A percentile compares a stretch with the other conserved stretches of the same genome.
Conservation (phyloP, 163 green algal species). For the Chlorella variabilis region DNA sequence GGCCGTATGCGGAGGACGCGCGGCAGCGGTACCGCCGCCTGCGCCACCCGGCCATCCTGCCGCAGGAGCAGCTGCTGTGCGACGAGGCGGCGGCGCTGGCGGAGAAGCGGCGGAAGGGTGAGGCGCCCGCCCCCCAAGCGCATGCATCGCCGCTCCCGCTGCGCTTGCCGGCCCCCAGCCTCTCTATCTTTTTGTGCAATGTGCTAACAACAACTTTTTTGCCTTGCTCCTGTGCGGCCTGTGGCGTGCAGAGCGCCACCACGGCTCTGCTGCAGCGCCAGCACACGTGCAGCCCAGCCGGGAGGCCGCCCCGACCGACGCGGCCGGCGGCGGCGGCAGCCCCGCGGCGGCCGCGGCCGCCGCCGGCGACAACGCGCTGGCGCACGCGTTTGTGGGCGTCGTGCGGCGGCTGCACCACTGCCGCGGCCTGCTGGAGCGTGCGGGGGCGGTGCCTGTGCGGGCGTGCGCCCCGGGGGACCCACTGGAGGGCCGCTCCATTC, state of each 20-base stretch:
- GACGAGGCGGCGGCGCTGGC: conserved; percentile 13
- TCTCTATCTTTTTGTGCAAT: no score
- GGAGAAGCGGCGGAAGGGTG: neutral
- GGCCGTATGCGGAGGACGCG: conserved; percentile 27
- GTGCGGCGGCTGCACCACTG: conserved; percentile 29
- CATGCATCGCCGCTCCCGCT: no score
- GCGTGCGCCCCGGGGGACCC: neutral
- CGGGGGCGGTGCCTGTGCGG: neutral
- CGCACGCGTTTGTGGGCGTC: conserved; percentile 4
- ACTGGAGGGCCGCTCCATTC: neutral
- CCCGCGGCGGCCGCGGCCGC: neutral
- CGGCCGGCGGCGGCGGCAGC: neutral
- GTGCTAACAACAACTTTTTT: no score
- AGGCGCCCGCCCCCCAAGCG: no score
- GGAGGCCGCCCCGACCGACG: neutral
- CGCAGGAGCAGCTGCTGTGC: conserved; percentile 31
- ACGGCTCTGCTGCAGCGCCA: no score
- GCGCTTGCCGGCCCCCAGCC: no score
- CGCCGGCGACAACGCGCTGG: neutral
- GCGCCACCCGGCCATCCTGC: neutral
- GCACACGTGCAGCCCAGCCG: no score
- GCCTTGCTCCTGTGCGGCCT: no score
- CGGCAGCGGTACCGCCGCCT: conserved; percentile 28
- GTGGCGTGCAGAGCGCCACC: no score
- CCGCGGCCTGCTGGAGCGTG: neutral